Evolutionary conservation across 148 eudicot species (phyloP).

Genomic region (Amaranthus hypochondriacus): DNA sequence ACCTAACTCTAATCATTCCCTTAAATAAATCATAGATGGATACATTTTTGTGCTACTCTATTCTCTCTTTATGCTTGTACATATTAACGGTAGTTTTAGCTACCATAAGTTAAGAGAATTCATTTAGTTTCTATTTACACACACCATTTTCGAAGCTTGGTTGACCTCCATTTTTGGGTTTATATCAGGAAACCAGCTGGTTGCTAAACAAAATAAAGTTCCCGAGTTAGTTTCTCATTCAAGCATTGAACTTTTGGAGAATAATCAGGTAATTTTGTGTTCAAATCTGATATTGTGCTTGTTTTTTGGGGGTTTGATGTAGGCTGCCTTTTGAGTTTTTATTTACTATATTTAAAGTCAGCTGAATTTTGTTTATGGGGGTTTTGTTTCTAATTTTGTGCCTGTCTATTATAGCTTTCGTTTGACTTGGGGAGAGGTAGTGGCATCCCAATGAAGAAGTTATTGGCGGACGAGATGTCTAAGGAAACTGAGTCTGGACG

Average conservation of each 20-base stretch:
- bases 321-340: background rate
- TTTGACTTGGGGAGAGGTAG: constrained; percentile 40
- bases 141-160: background rate
- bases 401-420: constrained; percentile 30
- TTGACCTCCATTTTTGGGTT: constrained; percentile 11
- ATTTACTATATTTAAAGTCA: background rate
- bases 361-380: constrained; percentile 6
- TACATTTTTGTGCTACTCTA: background rate
- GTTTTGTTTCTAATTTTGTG: background rate
- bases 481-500: constrained; percentile 47
- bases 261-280: constrained; percentile 32
- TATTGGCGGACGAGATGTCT: constrained; percentile 60
- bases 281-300: background rate
- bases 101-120: background rate
- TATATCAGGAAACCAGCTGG: constrained; percentile 40
- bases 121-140: background rate
- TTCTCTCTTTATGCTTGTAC: background rate
- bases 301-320: background rate
- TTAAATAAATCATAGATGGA: no score
- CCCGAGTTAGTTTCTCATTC: constrained; percentile 27
- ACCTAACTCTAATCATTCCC: no score
- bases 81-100: background rate
- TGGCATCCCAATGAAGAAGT: constrained; percentile 45
- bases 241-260: constrained; percentile 20
- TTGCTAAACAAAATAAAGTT: constrained; percentile 25